phyloP scores from a whole-genome alignment of 495 filamentous ascomycete genomes.

The Aspergillus kassunensis region DNA sequence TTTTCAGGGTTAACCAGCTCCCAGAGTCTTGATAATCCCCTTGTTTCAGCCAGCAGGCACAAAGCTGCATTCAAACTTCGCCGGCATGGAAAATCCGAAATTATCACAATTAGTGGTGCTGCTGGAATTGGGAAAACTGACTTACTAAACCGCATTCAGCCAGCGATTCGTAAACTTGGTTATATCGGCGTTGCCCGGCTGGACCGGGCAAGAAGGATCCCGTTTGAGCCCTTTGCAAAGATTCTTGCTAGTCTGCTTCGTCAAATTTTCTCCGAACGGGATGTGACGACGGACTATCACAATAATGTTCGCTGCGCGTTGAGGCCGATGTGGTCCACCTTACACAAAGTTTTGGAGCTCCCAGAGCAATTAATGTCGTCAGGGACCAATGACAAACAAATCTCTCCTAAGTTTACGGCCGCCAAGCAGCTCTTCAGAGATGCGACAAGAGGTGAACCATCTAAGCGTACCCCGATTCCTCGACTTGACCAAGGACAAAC shows the following conservation, averaged over 20 bases:
- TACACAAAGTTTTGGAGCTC: slow-evolving; percentile 73
- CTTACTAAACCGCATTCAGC: slow-evolving; percentile 72
- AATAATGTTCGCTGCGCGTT: slow-evolving; percentile 67
- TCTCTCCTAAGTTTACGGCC: slow-evolving; percentile 28
- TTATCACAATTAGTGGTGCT: slow-evolving; percentile 70
- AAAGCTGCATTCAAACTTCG: slow-evolving; percentile 54
- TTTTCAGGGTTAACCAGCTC: slow-evolving; percentile 24
- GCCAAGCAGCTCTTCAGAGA: slow-evolving; percentile 29
- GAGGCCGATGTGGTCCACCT: slow-evolving; percentile 70
- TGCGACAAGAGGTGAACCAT: slow-evolving; percentile 28
- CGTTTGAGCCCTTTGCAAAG: slow-evolving; percentile 79
- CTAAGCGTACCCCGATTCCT: slow-evolving; percentile 33
- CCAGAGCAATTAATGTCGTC: slow-evolving; percentile 66
- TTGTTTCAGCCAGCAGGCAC: slow-evolving; percentile 31
- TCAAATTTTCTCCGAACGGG: slow-evolving; percentile 86
- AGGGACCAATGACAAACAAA: slow-evolving; percentile 36
- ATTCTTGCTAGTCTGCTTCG: slow-evolving; percentile 78
- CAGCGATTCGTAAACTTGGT: slow-evolving; percentile 65
- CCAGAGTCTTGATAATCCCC: slow-evolving; percentile 31
- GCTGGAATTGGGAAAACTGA: slow-evolving; percentile 82
- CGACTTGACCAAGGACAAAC: slow-evolving; percentile 44
- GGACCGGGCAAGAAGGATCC: slow-evolving; percentile 71
- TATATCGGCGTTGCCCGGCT: slow-evolving; percentile 86
- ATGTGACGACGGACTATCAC: slow-evolving; percentile 80
- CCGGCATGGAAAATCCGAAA: slow-evolving; percentile 66